Conservation (phyloP, 2,329 filamentous ascomycete genomes). For the Thermochaetoides dissita region DNA sequence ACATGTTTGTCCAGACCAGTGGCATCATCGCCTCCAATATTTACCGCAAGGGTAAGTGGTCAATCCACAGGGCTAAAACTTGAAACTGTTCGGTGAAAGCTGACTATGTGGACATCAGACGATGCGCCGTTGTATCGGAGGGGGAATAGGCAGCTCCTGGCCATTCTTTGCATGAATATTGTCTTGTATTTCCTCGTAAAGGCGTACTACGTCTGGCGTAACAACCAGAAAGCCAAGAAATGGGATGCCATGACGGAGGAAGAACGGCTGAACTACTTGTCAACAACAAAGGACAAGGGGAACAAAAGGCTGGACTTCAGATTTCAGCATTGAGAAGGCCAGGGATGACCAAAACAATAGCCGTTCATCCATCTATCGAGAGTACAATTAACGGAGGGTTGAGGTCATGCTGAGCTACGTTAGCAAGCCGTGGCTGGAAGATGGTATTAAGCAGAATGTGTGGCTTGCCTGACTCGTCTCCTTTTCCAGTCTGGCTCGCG, state of each 20-base stretch:
- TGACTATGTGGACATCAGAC: constrained; percentile 11
- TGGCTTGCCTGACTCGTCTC: too few relatives aligned
- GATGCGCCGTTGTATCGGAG: constrained; percentile 34
- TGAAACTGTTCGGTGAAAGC: background rate
- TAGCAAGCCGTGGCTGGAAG: too few relatives aligned
- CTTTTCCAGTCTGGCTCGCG: too few relatives aligned
- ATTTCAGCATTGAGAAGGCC: constrained; percentile 17
- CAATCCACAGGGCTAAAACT: background rate
- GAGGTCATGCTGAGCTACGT: too few relatives aligned
- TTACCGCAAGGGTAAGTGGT: constrained; percentile 18
- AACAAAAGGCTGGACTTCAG: constrained; percentile 23
- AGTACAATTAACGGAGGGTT: too few relatives aligned
- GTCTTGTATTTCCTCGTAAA: constrained; percentile 19
- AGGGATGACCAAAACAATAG: too few relatives aligned
- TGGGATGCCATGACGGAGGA: constrained; percentile 21
- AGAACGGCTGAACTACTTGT: constrained; percentile 18
- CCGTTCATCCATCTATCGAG: too few relatives aligned
- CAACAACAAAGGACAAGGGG: constrained; percentile 20
- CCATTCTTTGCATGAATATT: constrained; percentile 20
- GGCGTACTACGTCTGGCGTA: constrained; percentile 23
- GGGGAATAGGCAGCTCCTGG: constrained; percentile 43
- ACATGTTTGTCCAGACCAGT: constrained; percentile 35
- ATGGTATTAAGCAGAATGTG: too few relatives aligned
- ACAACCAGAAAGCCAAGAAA: constrained; percentile 16
- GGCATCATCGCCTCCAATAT: constrained; percentile 28